A percentile compares a stretch with the other conserved stretches of the same genome.
These are phyloP conservation scores for Volutella citrinella DNA, from an alignment of 2,329 filamentous ascomycete genomes.

Conservation along the genomic window DNA sequence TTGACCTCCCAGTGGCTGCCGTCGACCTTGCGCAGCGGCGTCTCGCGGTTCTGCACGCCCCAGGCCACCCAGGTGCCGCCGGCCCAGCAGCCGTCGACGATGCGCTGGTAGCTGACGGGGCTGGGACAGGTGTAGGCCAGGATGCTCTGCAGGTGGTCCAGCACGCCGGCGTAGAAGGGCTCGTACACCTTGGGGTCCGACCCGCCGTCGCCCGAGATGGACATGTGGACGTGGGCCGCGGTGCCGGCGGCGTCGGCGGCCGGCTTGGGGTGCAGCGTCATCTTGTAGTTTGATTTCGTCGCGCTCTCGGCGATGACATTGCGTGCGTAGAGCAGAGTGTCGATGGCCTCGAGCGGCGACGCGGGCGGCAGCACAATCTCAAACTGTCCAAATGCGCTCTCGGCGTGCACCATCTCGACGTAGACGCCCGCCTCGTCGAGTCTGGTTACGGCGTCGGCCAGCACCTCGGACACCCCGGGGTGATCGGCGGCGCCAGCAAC, in stretches of 20 bases:
- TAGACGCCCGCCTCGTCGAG: conserved; percentile 62
- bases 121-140: conserved; percentile 67
- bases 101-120: conserved; percentile 64
- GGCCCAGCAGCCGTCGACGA: conserved; percentile 69
- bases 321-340: conserved; percentile 67
- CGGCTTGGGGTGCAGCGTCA: conserved; percentile 74
- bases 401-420: conserved; percentile 72
- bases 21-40: conserved; percentile 65
- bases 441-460: conserved; percentile 62
- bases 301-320: conserved; percentile 66
- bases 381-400: conserved; percentile 71
- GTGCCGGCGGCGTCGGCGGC: conserved; percentile 56
- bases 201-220: conserved; percentile 49
- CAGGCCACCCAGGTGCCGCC: conserved; percentile 77
- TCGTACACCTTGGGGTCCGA: conserved; percentile 48
- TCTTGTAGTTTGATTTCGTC: conserved; percentile 57
- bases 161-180: conserved; percentile 69
- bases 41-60: conserved; percentile 79
- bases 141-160: conserved; percentile 64
- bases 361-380: conserved; percentile 68
- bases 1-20: conserved; percentile 75
- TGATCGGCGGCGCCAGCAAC: conserved; percentile 61
- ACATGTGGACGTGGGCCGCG: conserved; percentile 69
- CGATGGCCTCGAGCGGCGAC: conserved; percentile 64
- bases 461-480: conserved; percentile 51